phyloP scores from a whole-genome alignment of 2,329 filamentous ascomycete genomes.

The Epichloe elymi region DNA sequence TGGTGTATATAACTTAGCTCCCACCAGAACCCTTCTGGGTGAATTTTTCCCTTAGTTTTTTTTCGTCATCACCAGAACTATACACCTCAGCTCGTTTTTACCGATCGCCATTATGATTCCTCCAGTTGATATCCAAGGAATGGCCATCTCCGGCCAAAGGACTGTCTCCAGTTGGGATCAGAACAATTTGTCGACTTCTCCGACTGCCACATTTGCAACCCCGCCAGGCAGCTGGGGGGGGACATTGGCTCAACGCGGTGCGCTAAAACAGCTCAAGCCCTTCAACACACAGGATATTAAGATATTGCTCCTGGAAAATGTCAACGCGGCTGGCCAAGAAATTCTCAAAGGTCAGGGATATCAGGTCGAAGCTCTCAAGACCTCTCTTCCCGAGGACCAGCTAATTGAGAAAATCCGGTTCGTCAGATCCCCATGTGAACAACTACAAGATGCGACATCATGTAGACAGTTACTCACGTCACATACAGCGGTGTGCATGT shows the following conservation, averaged over 20 bases:
- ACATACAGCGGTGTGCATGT: constrained; percentile 73
- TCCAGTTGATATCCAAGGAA: constrained; percentile 32
- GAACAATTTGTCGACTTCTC: constrained; percentile 54
- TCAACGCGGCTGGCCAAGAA: constrained; percentile 79
- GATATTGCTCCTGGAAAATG: constrained; percentile 88
- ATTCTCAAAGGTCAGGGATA: constrained; percentile 80
- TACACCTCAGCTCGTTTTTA: neutral
- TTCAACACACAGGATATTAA: constrained; percentile 96
- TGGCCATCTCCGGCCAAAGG: constrained; percentile 20
- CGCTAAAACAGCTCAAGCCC: constrained; percentile 72
- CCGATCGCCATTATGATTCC: constrained; percentile 24
- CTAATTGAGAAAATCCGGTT: constrained; percentile 94
- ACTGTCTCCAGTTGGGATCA: constrained; percentile 43
- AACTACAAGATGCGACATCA: neutral
- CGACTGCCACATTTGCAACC: constrained; percentile 61
- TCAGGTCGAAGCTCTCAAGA: constrained; percentile 86
- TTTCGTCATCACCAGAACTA: neutral
- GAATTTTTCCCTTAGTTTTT: neutral
- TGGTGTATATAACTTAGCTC: too few relatives aligned
- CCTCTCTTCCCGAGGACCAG: constrained; percentile 79
- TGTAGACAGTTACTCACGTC: constrained; percentile 2
- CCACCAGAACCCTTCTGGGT: neutral
- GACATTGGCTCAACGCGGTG: constrained; percentile 24
- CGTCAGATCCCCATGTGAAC: constrained; percentile 17
- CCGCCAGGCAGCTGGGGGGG: constrained; percentile 49